phyloP scores from a whole-genome alignment of 768 basidiomycete species.

The Lactarius evosmus region DNA sequence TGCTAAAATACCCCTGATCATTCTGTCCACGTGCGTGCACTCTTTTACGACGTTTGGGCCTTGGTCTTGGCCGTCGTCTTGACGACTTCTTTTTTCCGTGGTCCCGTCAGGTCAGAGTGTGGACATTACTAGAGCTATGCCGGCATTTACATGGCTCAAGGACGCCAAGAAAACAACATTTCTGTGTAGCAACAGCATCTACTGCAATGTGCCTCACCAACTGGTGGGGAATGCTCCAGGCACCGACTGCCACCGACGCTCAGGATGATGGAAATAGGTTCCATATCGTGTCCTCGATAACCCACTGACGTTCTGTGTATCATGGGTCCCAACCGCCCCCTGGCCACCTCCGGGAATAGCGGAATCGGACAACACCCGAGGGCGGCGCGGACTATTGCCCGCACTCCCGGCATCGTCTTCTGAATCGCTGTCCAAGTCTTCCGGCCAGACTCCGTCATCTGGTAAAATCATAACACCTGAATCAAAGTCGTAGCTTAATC shows the following conservation, averaged over 20 bases:
- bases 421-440: slow-evolving; percentile 41
- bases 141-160: background rate
- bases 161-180: background rate
- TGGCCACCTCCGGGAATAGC: slow-evolving; percentile 27
- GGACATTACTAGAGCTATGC: background rate
- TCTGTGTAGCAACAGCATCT: background rate
- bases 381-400: slow-evolving; percentile 15
- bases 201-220: background rate
- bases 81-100: background rate
- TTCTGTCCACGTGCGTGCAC: background rate
- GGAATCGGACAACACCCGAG: slow-evolving; percentile 43
- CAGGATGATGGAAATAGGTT: slow-evolving; percentile 87
- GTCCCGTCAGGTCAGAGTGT: too few relatives aligned
- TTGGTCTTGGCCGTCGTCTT: background rate
- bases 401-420: slow-evolving; percentile 46
- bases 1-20: background rate
- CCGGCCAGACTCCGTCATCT: slow-evolving; percentile 58
- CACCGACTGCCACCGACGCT: slow-evolving; percentile 53
- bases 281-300: slow-evolving; percentile 49
- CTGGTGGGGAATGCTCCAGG: slow-evolving; percentile 54
- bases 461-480: slow-evolving; percentile 88
- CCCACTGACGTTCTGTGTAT: slow-evolving; percentile 26
- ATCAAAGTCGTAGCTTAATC: slow-evolving; percentile 80
- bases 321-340: slow-evolving; percentile 29
- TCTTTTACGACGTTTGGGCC: too few relatives aligned